phyloP scores from a whole-genome alignment of 257 asterid species.

The Scutellaria barbata region DNA sequence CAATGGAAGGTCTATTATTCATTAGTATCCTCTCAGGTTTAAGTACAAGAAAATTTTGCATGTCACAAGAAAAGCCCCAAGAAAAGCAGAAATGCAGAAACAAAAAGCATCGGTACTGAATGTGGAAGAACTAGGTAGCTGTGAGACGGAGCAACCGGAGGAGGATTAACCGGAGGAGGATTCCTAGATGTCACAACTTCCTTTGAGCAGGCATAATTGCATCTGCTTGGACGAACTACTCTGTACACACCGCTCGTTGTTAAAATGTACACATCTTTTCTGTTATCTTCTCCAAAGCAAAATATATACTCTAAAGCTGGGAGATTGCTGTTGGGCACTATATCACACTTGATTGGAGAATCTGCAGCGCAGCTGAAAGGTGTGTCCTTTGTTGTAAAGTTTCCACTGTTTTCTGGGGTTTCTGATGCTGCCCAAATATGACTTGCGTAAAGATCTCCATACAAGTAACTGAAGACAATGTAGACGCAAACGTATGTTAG shows the following conservation, averaged over 20 bases:
- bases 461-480: slow-evolving; percentile 67
- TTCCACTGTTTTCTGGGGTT: slow-evolving; percentile 74
- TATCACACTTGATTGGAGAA: slow-evolving; percentile 75
- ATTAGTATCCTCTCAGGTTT: slow-evolving; percentile 17
- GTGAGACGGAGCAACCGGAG: slow-evolving; percentile 52
- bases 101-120: slow-evolving; percentile 40
- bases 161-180: too few species aligned
- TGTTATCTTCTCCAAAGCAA: slow-evolving; percentile 87
- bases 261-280: slow-evolving; percentile 62
- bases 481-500: slow-evolving; percentile 27
- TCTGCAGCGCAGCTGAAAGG: slow-evolving; percentile 79
- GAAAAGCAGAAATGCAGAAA: slow-evolving; percentile 44
- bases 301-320: slow-evolving; percentile 76
- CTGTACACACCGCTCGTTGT: slow-evolving; percentile 81
- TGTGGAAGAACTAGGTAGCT: slow-evolving; percentile 41
- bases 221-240: slow-evolving; percentile 91
- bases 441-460: slow-evolving; percentile 78
- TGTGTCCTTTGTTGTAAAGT: slow-evolving; percentile 59
- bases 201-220: slow-evolving; percentile 77
- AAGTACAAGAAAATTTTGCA: slow-evolving; percentile 22
- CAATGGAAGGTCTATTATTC: slow-evolving; percentile 9
- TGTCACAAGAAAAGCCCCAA: slow-evolving; percentile 42
- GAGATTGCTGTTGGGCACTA: slow-evolving; percentile 65
- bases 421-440: slow-evolving; percentile 85
- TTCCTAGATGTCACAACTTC: slow-evolving; percentile 48